Conservation (phyloP, 1,284 basidiomycete genomes). For the Fomitopsis betulina region DNA sequence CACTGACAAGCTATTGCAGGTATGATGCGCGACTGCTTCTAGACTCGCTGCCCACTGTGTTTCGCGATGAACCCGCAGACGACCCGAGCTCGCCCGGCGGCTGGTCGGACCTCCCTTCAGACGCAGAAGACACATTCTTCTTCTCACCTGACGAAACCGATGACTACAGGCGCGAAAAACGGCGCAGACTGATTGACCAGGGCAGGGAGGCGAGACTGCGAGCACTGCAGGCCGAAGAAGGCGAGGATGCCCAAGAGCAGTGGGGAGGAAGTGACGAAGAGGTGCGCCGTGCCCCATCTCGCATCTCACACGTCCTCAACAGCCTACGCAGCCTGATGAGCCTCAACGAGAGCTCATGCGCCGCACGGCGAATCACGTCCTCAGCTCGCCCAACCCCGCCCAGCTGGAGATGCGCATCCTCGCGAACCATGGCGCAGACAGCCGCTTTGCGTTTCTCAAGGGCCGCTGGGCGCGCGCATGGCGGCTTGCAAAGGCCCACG, state of each 20-base stretch:
- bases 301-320: background rate
- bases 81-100: constrained; percentile 47
- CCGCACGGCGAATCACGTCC: constrained; percentile 67
- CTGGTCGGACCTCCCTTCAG: constrained; percentile 81
- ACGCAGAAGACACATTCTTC: constrained; percentile 79
- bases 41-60: constrained; percentile 36
- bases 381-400: constrained; percentile 66
- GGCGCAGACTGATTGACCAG: constrained; percentile 54
- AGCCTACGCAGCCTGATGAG: constrained; percentile 54
- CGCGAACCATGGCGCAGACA: constrained; percentile 73
- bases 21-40: constrained; percentile 78
- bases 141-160: constrained; percentile 62
- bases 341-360: constrained; percentile 64
- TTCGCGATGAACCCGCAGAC: constrained; percentile 3
- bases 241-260: constrained; percentile 35
- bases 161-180: constrained; percentile 63
- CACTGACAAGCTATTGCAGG: constrained; percentile 37
- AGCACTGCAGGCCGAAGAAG: constrained; percentile 44
- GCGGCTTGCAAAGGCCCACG: constrained; percentile 44
- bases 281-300: constrained; percentile 33
- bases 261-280: constrained; percentile 77
- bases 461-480: constrained; percentile 70
- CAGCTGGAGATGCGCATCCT: constrained; percentile 86
- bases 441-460: constrained; percentile 72
- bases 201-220: constrained; percentile 59